phyloP scores from a whole-genome alignment of 2,329 filamentous ascomycete genomes.

The Diaporthe velutina region DNA sequence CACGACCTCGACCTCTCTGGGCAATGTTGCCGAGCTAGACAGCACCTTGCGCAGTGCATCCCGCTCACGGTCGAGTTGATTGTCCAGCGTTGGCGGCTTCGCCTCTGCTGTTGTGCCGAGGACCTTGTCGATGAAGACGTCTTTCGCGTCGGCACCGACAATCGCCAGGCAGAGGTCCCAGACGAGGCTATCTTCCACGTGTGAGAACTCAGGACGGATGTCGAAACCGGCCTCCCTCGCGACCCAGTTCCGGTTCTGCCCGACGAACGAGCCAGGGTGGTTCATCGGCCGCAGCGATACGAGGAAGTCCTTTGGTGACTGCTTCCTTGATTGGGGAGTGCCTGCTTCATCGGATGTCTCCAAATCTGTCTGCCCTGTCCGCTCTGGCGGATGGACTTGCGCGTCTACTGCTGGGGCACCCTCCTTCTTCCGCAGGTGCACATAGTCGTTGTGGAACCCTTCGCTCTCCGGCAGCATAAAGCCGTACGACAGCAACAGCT shows the following conservation, averaged over 20 bases:
- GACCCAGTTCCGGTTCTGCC: constrained; percentile 54
- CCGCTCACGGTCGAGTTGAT: constrained; percentile 44
- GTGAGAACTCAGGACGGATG: constrained; percentile 57
- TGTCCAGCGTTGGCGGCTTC: not conserved
- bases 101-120: constrained; percentile 21
- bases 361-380: constrained; percentile 42
- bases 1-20: constrained; percentile 58
- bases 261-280: constrained; percentile 62
- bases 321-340: not conserved
- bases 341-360: not conserved
- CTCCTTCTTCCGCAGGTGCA: constrained; percentile 65
- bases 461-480: constrained; percentile 66
- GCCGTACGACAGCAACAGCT: constrained; percentile 74
- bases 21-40: constrained; percentile 53
- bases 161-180: constrained; percentile 61
- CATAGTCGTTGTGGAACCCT: constrained; percentile 70
- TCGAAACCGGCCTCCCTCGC: constrained; percentile 42
- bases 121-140: constrained; percentile 30
- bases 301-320: constrained; percentile 57
- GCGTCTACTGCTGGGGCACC: constrained; percentile 42
- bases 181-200: constrained; percentile 67
- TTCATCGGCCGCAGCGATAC: constrained; percentile 64
- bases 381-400: constrained; percentile 39
- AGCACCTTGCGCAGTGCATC: constrained; percentile 45
- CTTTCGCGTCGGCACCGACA: constrained; percentile 47